These are phyloP conservation scores for Yamadazyma endophytica DNA, from an alignment of 805 yeast genomes.

Conservation along the genomic window DNA sequence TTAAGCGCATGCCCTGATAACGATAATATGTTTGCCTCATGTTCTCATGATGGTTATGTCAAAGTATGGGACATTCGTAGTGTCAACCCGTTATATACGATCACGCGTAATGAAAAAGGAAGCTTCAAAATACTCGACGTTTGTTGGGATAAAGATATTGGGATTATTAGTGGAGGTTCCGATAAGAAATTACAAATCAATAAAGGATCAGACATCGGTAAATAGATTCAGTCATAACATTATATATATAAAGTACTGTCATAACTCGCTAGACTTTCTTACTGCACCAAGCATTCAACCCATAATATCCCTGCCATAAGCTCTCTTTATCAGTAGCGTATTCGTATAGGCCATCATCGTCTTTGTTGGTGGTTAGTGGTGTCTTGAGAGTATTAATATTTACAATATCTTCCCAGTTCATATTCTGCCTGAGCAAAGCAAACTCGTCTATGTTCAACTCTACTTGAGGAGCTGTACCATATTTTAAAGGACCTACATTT, in stretches of 20 bases:
- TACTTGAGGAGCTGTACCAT: constrained; percentile 78
- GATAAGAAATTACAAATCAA: constrained; percentile 91
- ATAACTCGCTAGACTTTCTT: constrained; percentile 17
- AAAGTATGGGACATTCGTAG: constrained; percentile 96
- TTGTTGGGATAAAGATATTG: constrained; percentile 74
- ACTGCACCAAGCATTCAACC: constrained; percentile 55
- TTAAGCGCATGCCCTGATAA: constrained; percentile 72
- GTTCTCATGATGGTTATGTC: constrained; percentile 94
- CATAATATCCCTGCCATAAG: constrained; percentile 77
- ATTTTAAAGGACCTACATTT: constrained; percentile 88
- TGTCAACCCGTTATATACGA: constrained; percentile 73
- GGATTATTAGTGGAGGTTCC: constrained; percentile 90
- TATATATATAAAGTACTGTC: constrained; percentile 19
- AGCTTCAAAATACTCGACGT: constrained; percentile 77
- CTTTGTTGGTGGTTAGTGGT: constrained; percentile 2
- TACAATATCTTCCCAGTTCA: constrained; percentile 57
- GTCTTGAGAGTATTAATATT: constrained; percentile 10
- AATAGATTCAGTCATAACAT: not conserved
- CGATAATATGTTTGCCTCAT: constrained; percentile 80
- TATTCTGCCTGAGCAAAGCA: constrained; percentile 39
- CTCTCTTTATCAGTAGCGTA: constrained; percentile 64
- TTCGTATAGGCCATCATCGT: constrained; percentile 41
- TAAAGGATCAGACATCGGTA: constrained; percentile 16
- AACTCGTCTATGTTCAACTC: constrained; percentile 77
- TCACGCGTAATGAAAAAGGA: constrained; percentile 62